Evolutionary conservation across 768 basidiomycete genomes (phyloP).

Genomic region (Dioszegia aurantiaca): DNA sequence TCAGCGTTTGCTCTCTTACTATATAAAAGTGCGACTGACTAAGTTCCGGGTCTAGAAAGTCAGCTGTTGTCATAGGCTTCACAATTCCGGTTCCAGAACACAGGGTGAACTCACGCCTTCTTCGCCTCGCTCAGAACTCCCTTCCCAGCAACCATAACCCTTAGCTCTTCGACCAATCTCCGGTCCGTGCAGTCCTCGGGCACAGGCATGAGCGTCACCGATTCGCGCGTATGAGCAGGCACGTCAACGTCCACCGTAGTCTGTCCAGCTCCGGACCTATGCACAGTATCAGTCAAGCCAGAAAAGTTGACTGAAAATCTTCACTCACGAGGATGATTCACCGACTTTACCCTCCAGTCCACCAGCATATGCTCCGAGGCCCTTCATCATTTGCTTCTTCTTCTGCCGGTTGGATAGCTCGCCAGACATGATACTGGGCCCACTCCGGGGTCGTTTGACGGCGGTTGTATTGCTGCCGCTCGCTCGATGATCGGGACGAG

Average conservation of each 20-base stretch:
- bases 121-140: constrained; percentile 41
- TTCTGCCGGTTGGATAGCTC: constrained; percentile 10
- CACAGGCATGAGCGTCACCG: constrained; percentile 29
- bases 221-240: constrained; percentile 18
- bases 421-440: constrained; percentile 7
- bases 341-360: background rate
- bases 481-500: too few species aligned
- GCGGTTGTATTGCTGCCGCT: constrained; percentile 19
- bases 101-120: constrained; percentile 39
- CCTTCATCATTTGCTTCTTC: constrained; percentile 3
- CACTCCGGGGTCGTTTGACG: constrained; percentile 15
- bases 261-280: background rate
- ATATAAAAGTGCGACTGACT: constrained; percentile 22
- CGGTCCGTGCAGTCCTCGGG: constrained; percentile 32
- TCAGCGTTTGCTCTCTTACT: background rate
- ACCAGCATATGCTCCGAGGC: background rate
- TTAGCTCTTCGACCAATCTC: constrained; percentile 42
- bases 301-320: background rate
- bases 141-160: constrained; percentile 48
- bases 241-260: constrained; percentile 6
- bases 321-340: constrained; percentile 10
- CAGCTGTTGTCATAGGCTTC: too few species aligned
- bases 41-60: constrained; percentile 40
- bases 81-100: background rate
- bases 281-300: background rate